Evolutionary conservation across 2,329 filamentous ascomycete species (phyloP).

Genomic region (Dactylellina parvicollis): DNA sequence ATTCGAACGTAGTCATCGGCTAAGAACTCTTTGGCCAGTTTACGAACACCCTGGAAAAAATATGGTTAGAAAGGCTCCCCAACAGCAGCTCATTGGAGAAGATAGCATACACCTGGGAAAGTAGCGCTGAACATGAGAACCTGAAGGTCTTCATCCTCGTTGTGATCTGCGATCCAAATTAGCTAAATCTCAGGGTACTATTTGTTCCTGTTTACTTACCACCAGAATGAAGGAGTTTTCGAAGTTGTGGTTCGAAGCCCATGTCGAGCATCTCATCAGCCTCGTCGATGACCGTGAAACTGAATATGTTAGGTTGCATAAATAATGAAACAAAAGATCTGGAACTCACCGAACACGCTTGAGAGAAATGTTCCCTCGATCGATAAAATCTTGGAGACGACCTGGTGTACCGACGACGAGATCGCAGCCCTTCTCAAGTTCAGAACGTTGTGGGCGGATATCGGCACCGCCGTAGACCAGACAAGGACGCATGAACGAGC

Average conservation of each 20-base stretch:
- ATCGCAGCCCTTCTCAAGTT: constrained; percentile 86
- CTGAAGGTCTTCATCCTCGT: constrained; percentile 75
- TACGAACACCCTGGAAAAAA: constrained; percentile 67
- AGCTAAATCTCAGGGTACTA: too few species aligned
- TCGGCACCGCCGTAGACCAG: constrained; percentile 88
- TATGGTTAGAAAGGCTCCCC: constrained; percentile 1
- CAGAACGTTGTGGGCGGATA: constrained; percentile 72
- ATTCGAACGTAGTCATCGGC: constrained; percentile 79
- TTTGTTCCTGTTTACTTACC: constrained; percentile 70
- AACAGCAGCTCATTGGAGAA: background rate
- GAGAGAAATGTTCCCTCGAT: constrained; percentile 75
- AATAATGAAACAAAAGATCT: constrained; percentile 14
- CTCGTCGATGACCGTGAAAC: constrained; percentile 83
- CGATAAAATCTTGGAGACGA: constrained; percentile 84
- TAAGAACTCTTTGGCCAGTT: constrained; percentile 80
- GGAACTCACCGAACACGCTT: constrained; percentile 76
- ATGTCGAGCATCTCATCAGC: constrained; percentile 88
- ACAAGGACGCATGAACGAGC: constrained; percentile 90
- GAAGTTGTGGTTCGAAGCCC: constrained; percentile 81
- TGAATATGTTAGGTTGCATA: constrained; percentile 56
- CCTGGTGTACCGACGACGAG: constrained; percentile 88
- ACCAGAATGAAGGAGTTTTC: constrained; percentile 79
- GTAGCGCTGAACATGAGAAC: constrained; percentile 93
- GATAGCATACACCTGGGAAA: constrained; percentile 74
- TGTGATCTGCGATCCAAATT: constrained; percentile 69